Evolutionary conservation across 208 protist species (phyloP).

Genomic region (Leishmania amazonensis): DNA sequence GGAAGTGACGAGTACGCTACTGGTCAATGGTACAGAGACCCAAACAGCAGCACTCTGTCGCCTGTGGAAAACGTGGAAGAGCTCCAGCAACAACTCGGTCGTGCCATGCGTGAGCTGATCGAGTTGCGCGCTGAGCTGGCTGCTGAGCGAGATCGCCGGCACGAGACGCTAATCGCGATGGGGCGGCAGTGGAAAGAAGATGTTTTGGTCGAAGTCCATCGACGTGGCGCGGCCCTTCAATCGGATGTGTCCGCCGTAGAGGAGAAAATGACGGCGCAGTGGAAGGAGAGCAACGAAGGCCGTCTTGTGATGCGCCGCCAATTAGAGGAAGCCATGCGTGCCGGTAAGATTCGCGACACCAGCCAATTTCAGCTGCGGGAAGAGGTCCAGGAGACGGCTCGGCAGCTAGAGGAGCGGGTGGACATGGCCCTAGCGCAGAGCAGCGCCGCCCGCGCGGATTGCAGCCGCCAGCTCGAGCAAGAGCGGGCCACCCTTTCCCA

Average conservation of each 20-base stretch:
- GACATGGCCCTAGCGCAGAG: conserved; percentile 51
- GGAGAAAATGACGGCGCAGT: conserved; percentile 34
- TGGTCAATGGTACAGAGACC: background rate
- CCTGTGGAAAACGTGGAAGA: conserved; percentile 24
- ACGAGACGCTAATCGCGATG: conserved; percentile 51
- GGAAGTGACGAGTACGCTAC: background rate
- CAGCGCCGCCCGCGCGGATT: conserved; percentile 55
- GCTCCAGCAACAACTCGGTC: conserved; percentile 61
- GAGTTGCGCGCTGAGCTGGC: conserved; percentile 59
- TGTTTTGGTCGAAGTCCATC: conserved; percentile 66
- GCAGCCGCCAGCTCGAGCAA: conserved; percentile 56
- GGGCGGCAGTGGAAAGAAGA: conserved; percentile 80
- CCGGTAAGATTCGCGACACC: conserved; percentile 44
- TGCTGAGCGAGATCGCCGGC: conserved; percentile 68
- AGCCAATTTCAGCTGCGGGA: conserved; percentile 67
- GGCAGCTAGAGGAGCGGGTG: conserved; percentile 48
- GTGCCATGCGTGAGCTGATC: conserved; percentile 61
- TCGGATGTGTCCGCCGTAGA: conserved; percentile 59
- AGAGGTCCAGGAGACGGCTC: conserved; percentile 49
- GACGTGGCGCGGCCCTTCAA: conserved; percentile 47
- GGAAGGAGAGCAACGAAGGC: conserved; percentile 36
- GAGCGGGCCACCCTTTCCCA: conserved; percentile 54
- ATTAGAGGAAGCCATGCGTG: conserved; percentile 52
- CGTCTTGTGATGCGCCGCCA: conserved; percentile 49
- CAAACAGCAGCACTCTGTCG: background rate